These are phyloP conservation scores for Zoysia pacifica DNA, from an alignment of 176 grass and related monocot genomes.

Conservation along the genomic window DNA sequence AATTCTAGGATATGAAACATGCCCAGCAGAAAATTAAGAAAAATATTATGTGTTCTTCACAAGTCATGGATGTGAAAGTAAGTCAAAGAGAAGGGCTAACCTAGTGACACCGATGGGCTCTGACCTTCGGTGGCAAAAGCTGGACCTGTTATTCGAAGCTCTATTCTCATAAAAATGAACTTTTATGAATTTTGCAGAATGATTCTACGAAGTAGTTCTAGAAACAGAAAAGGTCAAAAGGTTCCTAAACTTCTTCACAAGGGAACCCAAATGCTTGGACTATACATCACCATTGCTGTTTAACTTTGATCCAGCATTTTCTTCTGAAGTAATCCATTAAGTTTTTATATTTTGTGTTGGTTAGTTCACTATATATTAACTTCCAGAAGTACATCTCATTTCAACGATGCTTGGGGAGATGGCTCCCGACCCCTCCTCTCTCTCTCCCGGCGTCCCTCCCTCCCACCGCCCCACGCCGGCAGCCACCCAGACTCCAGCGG, in stretches of 20 bases:
- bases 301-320: neutral
- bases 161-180: slow-evolving; percentile 14
- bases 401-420: too few relatives aligned
- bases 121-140: slow-evolving; percentile 58
- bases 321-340: neutral
- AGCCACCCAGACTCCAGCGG: too few relatives aligned
- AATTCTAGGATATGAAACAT: slow-evolving; percentile 66
- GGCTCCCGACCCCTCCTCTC: too few relatives aligned
- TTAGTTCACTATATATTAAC: neutral
- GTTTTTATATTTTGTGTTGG: neutral
- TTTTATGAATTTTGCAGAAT: slow-evolving; percentile 13
- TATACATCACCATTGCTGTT: neutral
- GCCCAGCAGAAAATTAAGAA: slow-evolving; percentile 14
- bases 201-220: slow-evolving; percentile 20
- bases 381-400: neutral
- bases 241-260: neutral
- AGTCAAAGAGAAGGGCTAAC: slow-evolving; percentile 54
- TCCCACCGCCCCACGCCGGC: too few relatives aligned
- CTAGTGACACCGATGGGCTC: slow-evolving; percentile 58
- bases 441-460: too few relatives aligned
- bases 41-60: slow-evolving; percentile 14
- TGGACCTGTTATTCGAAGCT: slow-evolving; percentile 43
- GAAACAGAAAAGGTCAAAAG: slow-evolving; percentile 16
- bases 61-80: slow-evolving; percentile 5
- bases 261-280: slow-evolving; percentile 4